phyloP scores from a whole-genome alignment of 2,329 filamentous ascomycete genomes.

The Aspergillus sp. region DNA sequence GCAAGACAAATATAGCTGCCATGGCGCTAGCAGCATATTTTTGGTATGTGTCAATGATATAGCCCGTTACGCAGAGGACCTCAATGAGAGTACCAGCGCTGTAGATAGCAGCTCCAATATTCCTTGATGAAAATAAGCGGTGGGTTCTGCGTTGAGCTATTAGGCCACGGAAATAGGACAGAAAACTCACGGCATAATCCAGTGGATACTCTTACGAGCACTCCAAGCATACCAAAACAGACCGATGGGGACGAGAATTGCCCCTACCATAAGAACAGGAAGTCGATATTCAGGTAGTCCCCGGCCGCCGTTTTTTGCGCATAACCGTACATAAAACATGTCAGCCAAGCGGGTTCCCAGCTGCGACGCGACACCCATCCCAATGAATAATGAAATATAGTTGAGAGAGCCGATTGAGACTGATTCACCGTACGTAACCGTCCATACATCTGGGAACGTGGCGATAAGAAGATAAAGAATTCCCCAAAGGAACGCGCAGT shows the following conservation, averaged over 20 bases:
- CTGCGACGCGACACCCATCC: constrained; percentile 57
- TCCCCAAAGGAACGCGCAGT: constrained; percentile 56
- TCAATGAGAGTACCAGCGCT: constrained; percentile 41
- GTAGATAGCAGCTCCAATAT: constrained; percentile 51
- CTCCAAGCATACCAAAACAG: constrained; percentile 61
- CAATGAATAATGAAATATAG: constrained; percentile 62
- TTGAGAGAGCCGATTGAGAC: constrained; percentile 60
- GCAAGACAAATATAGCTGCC: constrained; percentile 17
- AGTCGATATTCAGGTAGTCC: constrained; percentile 61
- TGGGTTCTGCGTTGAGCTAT: no score
- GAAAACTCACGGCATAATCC: constrained; percentile 46
- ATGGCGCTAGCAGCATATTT: constrained; percentile 26
- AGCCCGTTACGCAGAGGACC: constrained; percentile 36
- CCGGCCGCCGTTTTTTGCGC: constrained; percentile 40
- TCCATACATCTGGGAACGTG: constrained; percentile 58
- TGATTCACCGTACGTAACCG: constrained; percentile 53
- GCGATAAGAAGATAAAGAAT: constrained; percentile 30
- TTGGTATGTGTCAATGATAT: constrained; percentile 33
- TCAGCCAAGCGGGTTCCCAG: constrained; percentile 50
- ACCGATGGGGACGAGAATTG: constrained; percentile 51
- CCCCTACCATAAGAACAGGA: constrained; percentile 55
- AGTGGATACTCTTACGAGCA: constrained; percentile 47
- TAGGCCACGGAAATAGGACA: no score
- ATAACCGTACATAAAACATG: constrained; percentile 47
- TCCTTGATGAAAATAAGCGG: constrained; percentile 9